These are phyloP conservation scores for Fusarium sp. DNA, from an alignment of 2,329 filamentous ascomycete species.

Conservation along the genomic window DNA sequence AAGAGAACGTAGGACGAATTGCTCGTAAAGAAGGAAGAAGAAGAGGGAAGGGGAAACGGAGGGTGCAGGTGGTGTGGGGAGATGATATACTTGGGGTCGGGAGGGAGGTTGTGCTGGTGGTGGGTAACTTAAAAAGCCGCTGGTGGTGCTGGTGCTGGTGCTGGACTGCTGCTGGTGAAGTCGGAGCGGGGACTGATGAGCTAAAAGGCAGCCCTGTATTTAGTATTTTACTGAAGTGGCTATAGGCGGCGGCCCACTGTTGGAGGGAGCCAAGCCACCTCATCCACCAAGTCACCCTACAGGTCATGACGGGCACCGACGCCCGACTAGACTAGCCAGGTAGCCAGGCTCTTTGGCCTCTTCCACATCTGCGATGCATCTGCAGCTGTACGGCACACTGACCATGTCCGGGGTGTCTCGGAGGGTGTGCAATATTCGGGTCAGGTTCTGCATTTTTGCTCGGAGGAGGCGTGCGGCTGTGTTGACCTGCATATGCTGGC, in stretches of 20 bases:
- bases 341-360: neutral
- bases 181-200: conserved; percentile 10
- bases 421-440: conserved; percentile 15
- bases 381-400: conserved; percentile 36
- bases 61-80: conserved; percentile 51
- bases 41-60: conserved; percentile 55
- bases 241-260: conserved; percentile 29
- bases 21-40: conserved; percentile 60
- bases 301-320: neutral
- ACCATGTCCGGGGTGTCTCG: conserved; percentile 29
- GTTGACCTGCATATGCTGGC: conserved; percentile 35
- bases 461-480: conserved; percentile 39
- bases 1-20: conserved; percentile 66
- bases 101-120: neutral
- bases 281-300: neutral
- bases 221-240: conserved; percentile 30
- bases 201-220: conserved; percentile 34
- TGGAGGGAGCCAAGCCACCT: conserved; percentile 38
- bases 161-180: neutral
- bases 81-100: conserved; percentile 43
- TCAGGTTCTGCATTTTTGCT: conserved; percentile 2
- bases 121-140: conserved; percentile 7
- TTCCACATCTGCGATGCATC: conserved; percentile 26
- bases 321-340: neutral
- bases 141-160: neutral